A percentile compares a stretch with the other conserved stretches of the same genome.
phyloP scores from a whole-genome alignment of 1,284 basidiomycete genomes.

The Tausonia pullulans region DNA sequence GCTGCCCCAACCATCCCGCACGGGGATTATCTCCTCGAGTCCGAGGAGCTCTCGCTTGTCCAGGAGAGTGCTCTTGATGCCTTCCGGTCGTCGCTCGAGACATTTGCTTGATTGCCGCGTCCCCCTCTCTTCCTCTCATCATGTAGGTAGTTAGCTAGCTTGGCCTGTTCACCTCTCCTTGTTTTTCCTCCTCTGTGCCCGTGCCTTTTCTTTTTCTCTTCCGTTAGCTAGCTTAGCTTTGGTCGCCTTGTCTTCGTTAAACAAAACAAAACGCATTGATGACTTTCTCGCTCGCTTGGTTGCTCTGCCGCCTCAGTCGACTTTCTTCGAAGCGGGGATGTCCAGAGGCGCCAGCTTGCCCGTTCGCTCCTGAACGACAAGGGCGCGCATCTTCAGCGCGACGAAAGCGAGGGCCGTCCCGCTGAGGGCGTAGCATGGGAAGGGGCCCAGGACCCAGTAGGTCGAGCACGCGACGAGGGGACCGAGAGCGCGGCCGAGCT shows the following conservation, averaged over 20 bases:
- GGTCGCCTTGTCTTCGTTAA: too few species aligned
- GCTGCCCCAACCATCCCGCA: slow-evolving; percentile 30
- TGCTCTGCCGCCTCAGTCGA: too few species aligned
- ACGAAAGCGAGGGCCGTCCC: slow-evolving; percentile 38
- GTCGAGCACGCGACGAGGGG: slow-evolving; percentile 69
- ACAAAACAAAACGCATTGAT: too few species aligned
- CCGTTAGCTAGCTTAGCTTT: too few species aligned
- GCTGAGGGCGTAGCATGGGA: slow-evolving; percentile 56
- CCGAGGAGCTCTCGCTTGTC: slow-evolving; percentile 44
- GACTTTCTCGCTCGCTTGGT: too few species aligned
- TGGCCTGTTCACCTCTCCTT: background rate
- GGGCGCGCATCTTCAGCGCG: slow-evolving; percentile 8
- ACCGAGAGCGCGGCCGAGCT: slow-evolving; percentile 77
- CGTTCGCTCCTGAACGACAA: slow-evolving; percentile 16
- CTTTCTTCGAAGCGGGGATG: too few species aligned
- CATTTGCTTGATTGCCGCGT: slow-evolving; percentile 1
- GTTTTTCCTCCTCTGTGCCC: background rate
- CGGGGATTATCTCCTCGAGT: slow-evolving; percentile 43
- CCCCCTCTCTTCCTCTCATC: background rate
- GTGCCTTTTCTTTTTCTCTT: background rate
- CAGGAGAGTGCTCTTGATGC: slow-evolving; percentile 40
- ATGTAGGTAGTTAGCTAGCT: background rate
- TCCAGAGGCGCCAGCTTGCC: slow-evolving; percentile 2
- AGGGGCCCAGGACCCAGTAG: slow-evolving; percentile 54
- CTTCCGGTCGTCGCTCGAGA: slow-evolving; percentile 12